Evolutionary conservation across 73 alveolate species (phyloP).

Genomic region (Stentor roeselii): DNA sequence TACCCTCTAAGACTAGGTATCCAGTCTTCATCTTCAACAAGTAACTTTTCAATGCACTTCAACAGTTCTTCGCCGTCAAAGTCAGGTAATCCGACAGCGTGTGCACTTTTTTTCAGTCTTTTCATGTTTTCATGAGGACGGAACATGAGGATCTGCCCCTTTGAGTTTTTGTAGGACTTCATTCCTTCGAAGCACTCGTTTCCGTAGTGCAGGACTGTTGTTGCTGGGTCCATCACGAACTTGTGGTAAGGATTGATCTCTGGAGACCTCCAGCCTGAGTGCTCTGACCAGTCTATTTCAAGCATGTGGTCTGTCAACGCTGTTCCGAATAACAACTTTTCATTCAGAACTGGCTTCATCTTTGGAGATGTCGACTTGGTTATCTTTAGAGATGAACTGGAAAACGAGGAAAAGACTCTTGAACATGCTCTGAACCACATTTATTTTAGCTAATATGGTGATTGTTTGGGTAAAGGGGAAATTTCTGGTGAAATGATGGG

Average conservation of each 20-base stretch:
- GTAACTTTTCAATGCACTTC: slow-evolving; percentile 54
- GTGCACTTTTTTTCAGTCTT: slow-evolving; percentile 42
- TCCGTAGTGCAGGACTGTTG: slow-evolving; percentile 60
- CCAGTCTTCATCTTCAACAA: slow-evolving; percentile 69
- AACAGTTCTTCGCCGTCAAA: slow-evolving; percentile 64
- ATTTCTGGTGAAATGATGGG: too few species aligned
- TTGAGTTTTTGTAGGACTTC: slow-evolving; percentile 50
- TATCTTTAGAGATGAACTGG: too few species aligned
- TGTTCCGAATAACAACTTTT: too few species aligned
- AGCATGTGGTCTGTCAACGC: slow-evolving; percentile 59
- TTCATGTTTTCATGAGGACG: slow-evolving; percentile 47
- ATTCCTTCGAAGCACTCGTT: slow-evolving; percentile 62
- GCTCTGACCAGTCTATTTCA: slow-evolving; percentile 45
- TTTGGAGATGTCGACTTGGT: too few species aligned
- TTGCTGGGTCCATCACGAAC: slow-evolving; percentile 55
- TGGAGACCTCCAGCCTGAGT: slow-evolving; percentile 60
- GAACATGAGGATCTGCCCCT: slow-evolving; percentile 34
- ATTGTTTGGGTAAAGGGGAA: too few species aligned
- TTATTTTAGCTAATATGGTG: slow-evolving; percentile 23
- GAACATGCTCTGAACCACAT: not conserved
- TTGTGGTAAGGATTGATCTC: slow-evolving; percentile 40
- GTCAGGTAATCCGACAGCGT: slow-evolving; percentile 42
- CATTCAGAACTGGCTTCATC: too few species aligned
- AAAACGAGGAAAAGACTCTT: not conserved
- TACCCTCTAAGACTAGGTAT: slow-evolving; percentile 70